phyloP scores from a whole-genome alignment of 129 eudicot species.

The Tanacetum coccineum region DNA sequence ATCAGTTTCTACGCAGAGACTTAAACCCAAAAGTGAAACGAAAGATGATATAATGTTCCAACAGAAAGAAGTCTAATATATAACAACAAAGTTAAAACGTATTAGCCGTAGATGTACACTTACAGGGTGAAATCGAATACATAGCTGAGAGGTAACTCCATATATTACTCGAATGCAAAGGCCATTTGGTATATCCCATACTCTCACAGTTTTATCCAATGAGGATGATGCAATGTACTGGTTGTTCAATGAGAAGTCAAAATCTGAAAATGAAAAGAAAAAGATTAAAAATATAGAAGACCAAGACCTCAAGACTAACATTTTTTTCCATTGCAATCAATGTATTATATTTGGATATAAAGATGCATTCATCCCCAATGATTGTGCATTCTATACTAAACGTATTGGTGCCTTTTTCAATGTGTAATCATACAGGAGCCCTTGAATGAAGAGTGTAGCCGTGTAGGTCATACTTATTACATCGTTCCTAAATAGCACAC shows the following conservation, averaged over 20 bases:
- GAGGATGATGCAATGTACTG: slow-evolving; percentile 97
- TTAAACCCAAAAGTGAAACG: background rate
- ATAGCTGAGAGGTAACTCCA: slow-evolving; percentile 87
- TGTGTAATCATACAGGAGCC: background rate
- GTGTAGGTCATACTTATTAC: slow-evolving; percentile 16
- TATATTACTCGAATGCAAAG: slow-evolving; percentile 91
- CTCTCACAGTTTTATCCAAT: slow-evolving; percentile 93
- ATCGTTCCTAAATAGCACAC: background rate
- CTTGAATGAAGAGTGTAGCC: slow-evolving; percentile 12
- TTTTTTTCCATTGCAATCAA: background rate
- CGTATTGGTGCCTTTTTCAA: background rate
- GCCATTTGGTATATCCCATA: slow-evolving; percentile 91
- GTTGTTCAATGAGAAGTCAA: slow-evolving; percentile 88
- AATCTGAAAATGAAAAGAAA: slow-evolving; percentile 48
- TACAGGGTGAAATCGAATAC: slow-evolving; percentile 98
- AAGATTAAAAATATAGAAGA: background rate
- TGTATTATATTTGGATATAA: slow-evolving; percentile 12
- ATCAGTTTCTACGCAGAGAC: background rate
- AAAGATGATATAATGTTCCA: background rate
- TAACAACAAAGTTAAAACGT: background rate
- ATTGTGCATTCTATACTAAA: slow-evolving; percentile 5
- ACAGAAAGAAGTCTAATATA: background rate
- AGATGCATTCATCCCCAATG: slow-evolving; percentile 13
- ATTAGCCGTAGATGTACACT: slow-evolving; percentile 28
- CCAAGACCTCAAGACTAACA: background rate